phyloP scores from a whole-genome alignment of 805 yeast genomes.

The Grigorovia humatica region DNA sequence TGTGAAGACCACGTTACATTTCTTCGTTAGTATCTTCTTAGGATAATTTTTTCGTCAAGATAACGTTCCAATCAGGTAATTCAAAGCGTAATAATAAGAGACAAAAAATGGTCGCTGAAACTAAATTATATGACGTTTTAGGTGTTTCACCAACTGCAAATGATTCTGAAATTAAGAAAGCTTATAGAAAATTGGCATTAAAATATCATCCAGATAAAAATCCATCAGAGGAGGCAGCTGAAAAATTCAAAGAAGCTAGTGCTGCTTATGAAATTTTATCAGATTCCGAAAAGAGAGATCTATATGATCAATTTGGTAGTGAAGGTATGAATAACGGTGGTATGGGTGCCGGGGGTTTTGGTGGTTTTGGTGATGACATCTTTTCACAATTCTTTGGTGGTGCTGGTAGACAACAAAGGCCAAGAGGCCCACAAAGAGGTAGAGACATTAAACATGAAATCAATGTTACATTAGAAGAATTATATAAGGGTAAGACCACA shows the following conservation, averaged over 20 bases:
- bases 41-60: neutral
- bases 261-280: conserved; percentile 82
- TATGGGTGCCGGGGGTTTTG: conserved; percentile 57
- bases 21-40: neutral
- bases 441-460: conserved; percentile 86
- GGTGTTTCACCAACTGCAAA: conserved; percentile 64
- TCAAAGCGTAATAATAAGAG: neutral
- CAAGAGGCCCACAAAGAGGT: conserved; percentile 80
- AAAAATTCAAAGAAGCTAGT: conserved; percentile 84
- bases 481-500: conserved; percentile 87
- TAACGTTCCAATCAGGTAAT: neutral
- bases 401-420: conserved; percentile 45
- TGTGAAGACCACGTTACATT: neutral
- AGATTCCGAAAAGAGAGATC: conserved; percentile 78
- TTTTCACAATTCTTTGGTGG: conserved; percentile 78
- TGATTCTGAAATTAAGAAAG: conserved; percentile 67
- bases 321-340: conserved; percentile 84
- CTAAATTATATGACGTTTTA: conserved; percentile 62
- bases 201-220: conserved; percentile 75
- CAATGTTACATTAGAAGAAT: conserved; percentile 79
- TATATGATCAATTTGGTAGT: conserved; percentile 84
- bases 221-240: conserved; percentile 83
- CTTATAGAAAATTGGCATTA: conserved; percentile 71
- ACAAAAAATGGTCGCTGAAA: conserved; percentile 61
- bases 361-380: conserved; percentile 31